phyloP scores from a whole-genome alignment of 768 basidiomycete genomes.

The Leccinellum rugosiceps region DNA sequence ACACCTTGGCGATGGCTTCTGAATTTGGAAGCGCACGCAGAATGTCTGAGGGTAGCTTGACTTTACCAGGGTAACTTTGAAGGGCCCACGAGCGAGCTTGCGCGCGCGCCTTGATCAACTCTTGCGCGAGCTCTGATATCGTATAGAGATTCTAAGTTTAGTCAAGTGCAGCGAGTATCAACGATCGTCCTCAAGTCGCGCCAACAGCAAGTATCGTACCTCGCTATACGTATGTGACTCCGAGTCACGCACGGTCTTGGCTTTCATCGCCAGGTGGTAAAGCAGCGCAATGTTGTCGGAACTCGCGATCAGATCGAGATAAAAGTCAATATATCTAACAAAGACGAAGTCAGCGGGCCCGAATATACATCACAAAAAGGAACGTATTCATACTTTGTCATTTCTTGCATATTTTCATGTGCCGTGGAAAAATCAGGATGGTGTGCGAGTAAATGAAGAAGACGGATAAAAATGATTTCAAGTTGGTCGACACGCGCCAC shows the following conservation, averaged over 20 bases:
- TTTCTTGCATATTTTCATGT: constrained; percentile 68
- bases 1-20: constrained; percentile 64
- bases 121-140: constrained; percentile 85
- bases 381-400: constrained; percentile 63
- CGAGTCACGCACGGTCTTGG: constrained; percentile 84
- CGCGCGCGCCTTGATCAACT: constrained; percentile 71
- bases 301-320: constrained; percentile 71
- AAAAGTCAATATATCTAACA: constrained; percentile 83
- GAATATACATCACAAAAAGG: not conserved
- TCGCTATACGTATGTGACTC: constrained; percentile 66
- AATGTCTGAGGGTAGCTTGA: constrained; percentile 80
- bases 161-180: not conserved
- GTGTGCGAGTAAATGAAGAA: constrained; percentile 86
- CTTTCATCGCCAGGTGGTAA: constrained; percentile 74
- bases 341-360: not conserved
- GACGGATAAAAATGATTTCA: constrained; percentile 80
- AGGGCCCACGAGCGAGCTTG: constrained; percentile 69
- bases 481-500: constrained; percentile 62
- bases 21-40: constrained; percentile 65
- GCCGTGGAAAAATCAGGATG: constrained; percentile 85
- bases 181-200: not conserved
- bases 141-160: constrained; percentile 75
- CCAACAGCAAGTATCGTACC: constrained; percentile 37
- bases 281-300: constrained; percentile 84
- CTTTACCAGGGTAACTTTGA: constrained; percentile 74